A percentile compares a stretch with the other conserved stretches of the same genome.
phyloP scores from a whole-genome alignment of 1,139 yeast genomes.

The Pichia sp. region DNA sequence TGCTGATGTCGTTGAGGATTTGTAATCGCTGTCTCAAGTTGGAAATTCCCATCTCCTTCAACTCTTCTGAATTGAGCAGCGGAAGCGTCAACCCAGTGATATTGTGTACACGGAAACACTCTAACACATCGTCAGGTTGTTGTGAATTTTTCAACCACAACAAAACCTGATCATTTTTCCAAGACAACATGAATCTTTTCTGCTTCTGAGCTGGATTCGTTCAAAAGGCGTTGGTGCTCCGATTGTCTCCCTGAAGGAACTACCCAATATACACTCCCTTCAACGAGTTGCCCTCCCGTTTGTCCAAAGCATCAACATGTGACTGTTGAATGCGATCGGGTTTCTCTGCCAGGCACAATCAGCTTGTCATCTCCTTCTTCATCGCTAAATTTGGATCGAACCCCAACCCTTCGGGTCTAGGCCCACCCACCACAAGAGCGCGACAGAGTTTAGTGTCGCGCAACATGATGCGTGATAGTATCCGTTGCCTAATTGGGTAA shows the following conservation, averaged over 20 bases:
- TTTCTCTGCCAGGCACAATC: too few relatives aligned
- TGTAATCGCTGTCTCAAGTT: conserved; percentile 42
- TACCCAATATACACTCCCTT: too few relatives aligned
- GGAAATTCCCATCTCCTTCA: conserved; percentile 53
- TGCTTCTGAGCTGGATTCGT: not conserved
- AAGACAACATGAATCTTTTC: conserved; percentile 11
- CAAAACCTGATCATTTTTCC: conserved; percentile 31
- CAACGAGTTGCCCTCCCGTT: too few relatives aligned
- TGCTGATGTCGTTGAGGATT: conserved; percentile 48
- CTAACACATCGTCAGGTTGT: conserved; percentile 24
- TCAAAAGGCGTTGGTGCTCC: too few relatives aligned
- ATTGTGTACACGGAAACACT: conserved; percentile 46
- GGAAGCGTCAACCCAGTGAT: conserved; percentile 62
- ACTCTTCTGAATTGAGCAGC: conserved; percentile 54
- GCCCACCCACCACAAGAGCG: not conserved
- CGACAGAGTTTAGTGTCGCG: not conserved
- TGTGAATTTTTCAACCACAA: conserved; percentile 28
- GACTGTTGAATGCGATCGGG: too few relatives aligned
- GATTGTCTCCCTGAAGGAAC: too few relatives aligned
- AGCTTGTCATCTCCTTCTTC: too few relatives aligned
- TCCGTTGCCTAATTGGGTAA: conserved; percentile 5
- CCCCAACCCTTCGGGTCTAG: not conserved
- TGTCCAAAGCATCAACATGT: too few relatives aligned
- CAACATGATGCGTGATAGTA: not conserved
- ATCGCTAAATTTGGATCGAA: too few relatives aligned